Evolutionary conservation across 2,329 filamentous ascomycete species (phyloP).

Genomic region (Neofusicoccum parvum): DNA sequence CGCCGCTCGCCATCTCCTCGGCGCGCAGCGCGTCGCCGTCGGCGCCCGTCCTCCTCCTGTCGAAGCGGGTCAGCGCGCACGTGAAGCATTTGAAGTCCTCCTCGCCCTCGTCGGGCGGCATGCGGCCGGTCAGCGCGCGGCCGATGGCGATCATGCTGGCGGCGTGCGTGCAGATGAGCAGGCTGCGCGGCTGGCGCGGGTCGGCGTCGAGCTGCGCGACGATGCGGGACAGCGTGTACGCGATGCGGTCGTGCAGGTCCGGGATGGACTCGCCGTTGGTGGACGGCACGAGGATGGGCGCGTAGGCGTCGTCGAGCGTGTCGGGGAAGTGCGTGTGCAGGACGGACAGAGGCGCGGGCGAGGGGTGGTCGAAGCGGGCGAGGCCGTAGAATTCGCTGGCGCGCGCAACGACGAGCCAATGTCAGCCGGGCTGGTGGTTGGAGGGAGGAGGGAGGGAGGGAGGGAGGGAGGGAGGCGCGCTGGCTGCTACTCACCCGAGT

Average conservation of each 20-base stretch:
- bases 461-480: too few species aligned
- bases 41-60: constrained; percentile 42
- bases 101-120: constrained; percentile 70
- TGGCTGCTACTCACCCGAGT: constrained; percentile 47
- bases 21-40: constrained; percentile 20
- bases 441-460: too few species aligned
- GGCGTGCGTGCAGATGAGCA: constrained; percentile 87
- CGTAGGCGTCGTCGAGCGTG: constrained; percentile 58
- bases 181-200: constrained; percentile 64
- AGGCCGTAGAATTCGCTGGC: constrained; percentile 86
- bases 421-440: background rate
- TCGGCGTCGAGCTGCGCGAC: constrained; percentile 71
- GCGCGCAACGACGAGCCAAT: background rate
- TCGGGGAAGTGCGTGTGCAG: constrained; percentile 71
- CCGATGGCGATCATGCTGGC: constrained; percentile 87
- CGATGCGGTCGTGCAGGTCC: constrained; percentile 78
- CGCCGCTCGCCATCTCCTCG: constrained; percentile 23
- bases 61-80: constrained; percentile 74
- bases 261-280: constrained; percentile 76
- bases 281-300: constrained; percentile 67
- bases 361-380: constrained; percentile 82
- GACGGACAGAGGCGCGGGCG: constrained; percentile 65
- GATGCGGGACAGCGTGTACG: constrained; percentile 68
- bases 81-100: constrained; percentile 88
- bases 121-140: constrained; percentile 73